Base-by-base conservation (phyloP, 768 basidiomycete species). In the Scleroderma citrinum region DNA sequence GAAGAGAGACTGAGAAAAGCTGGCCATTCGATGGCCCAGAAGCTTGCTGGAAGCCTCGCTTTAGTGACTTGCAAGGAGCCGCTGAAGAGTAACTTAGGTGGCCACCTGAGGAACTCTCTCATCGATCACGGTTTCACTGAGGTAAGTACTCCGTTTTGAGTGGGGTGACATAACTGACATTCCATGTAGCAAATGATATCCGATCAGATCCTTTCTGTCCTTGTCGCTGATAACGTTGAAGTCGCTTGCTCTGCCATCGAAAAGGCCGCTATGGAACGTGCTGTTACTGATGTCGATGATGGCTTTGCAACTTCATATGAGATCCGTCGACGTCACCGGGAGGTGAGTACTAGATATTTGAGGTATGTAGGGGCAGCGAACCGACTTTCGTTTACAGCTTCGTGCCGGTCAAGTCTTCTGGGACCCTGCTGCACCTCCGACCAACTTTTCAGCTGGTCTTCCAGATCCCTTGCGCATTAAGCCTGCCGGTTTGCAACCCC, bases 1-100 rank as follows among this genome's bases (percentile, higher is more conserved):
- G 93, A 98, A 59, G 83, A 87, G 44, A 94, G 89, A 65, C 69
- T 99, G 60, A 85, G 92, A 30, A 85, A 85, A 59, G 92, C 96
- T 21, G 92, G 89, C 12, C 92, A 96, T 65, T 66, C 92, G 31
- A 98, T 97, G 94, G 94, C 93, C 2, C 92, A 92, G 68, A 95
- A 92, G 64, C 80, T 99, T 45, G 96, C 96, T 14, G 94, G 95
- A 35, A 94, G 90, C 57, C 79, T 99, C 42, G 96, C 96, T 21
- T 71, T 97, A 47, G 96, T 99, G 14, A 98, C 96, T 16, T 98
- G 95, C 76, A 98, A 97, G 65, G 96, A 99, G 60, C 94, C 95
- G 1, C 69, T 99, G 50, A 85, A 92, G 61, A 88, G 86, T 63
- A 94, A 96, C 66, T 82, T 98, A 59, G 83, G 86, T 16, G 85